Evolutionary conservation across 179 eudicot genomes (phyloP).

Genomic region (Silene coronaria): DNA sequence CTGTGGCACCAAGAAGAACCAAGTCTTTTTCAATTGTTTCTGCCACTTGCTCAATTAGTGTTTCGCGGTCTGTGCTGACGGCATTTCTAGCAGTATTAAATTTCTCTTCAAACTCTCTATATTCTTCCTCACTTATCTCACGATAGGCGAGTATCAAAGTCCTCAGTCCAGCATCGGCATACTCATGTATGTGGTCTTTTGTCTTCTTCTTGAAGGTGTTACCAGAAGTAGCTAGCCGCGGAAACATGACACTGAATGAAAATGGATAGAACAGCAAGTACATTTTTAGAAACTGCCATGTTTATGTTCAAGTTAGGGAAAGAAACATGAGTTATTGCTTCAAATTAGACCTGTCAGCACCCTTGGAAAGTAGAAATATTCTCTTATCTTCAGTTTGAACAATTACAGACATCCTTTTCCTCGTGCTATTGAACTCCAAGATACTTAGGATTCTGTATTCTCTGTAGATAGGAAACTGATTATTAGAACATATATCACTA

Average conservation of each 20-base stretch:
- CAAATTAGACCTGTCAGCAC: constrained; percentile 76
- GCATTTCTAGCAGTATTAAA: constrained; percentile 64
- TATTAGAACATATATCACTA: constrained; percentile 3
- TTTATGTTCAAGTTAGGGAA: not conserved
- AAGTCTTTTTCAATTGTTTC: constrained; percentile 68
- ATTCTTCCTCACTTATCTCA: constrained; percentile 60
- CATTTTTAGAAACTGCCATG: not conserved
- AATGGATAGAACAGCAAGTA: constrained; percentile 6
- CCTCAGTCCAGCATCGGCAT: constrained; percentile 94
- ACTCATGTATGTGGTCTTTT: constrained; percentile 66
- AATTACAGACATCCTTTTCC: constrained; percentile 69
- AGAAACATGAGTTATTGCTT: constrained; percentile 5
- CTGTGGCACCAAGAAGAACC: constrained; percentile 94
- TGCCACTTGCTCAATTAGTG: constrained; percentile 56
- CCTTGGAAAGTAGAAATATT: constrained; percentile 65
- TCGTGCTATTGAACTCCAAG: constrained; percentile 63
- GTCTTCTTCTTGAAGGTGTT: constrained; percentile 66
- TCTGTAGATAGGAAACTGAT: constrained; percentile 23
- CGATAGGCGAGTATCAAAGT: constrained; percentile 85
- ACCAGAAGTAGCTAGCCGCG: constrained; percentile 64
- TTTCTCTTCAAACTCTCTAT: constrained; percentile 44
- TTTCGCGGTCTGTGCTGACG: constrained; percentile 68
- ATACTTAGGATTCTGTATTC: constrained; percentile 44
- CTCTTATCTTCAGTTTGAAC: constrained; percentile 60
- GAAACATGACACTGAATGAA: constrained; percentile 75